Conservation (phyloP, 345 rosid genomes). For the Eucalyptus cloeziana region DNA sequence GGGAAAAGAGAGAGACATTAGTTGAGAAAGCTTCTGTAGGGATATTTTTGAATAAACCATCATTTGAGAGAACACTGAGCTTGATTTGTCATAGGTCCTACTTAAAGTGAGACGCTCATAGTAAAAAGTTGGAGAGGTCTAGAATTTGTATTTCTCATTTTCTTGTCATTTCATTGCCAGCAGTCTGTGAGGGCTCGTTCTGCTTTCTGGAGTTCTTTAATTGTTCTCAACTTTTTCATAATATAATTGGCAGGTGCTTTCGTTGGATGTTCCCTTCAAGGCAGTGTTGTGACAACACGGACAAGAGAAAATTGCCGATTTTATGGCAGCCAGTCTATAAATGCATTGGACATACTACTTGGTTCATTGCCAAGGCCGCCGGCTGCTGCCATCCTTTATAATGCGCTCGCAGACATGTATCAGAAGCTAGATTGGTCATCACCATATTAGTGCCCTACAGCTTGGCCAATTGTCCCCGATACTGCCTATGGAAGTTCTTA, state of each 20-base stretch:
- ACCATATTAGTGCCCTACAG: not conserved
- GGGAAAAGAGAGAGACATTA: not conserved
- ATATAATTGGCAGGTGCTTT: slow-evolving; percentile 58
- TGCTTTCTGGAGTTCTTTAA: not conserved
- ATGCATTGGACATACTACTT: slow-evolving; percentile 65
- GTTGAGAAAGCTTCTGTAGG: not conserved
- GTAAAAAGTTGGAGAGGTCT: not conserved
- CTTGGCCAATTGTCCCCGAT: not conserved
- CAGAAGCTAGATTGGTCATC: slow-evolving; percentile 41
- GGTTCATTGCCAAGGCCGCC: slow-evolving; percentile 80
- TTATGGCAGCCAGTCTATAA: slow-evolving; percentile 76
- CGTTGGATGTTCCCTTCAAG: slow-evolving; percentile 88
- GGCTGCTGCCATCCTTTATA: slow-evolving; percentile 75
- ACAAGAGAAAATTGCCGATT: slow-evolving; percentile 61
- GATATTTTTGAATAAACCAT: not conserved
- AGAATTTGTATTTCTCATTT: not conserved
- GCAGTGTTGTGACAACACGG: slow-evolving; percentile 72
- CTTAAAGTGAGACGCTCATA: not conserved
- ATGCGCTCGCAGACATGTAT: slow-evolving; percentile 58
- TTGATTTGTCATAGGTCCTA: not conserved
- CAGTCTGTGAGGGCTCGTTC: not conserved
- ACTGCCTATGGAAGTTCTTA: not conserved
- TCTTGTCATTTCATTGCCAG: not conserved
- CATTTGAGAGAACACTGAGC: not conserved
- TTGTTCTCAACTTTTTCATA: not conserved